Evolutionary conservation across 768 basidiomycete species (phyloP).

Genomic region (Mycena olivaceomarginata): DNA sequence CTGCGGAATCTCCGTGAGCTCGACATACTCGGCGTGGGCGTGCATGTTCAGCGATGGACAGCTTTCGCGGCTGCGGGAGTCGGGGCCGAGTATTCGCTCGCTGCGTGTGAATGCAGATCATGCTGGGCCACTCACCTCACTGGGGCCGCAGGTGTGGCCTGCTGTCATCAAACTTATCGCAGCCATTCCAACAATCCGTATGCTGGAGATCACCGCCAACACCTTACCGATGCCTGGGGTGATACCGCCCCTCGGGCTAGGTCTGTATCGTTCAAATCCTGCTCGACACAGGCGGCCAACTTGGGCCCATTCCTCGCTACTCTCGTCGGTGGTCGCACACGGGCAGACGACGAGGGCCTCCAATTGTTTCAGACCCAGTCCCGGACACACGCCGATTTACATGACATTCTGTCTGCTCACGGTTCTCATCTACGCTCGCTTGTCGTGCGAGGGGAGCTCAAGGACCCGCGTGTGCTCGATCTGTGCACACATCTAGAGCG

Average conservation of each 20-base stretch:
- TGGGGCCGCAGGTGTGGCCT: background rate
- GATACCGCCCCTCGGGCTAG: background rate
- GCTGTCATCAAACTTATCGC: background rate
- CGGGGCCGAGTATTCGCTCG: background rate
- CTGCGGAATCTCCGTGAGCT: conserved; percentile 10
- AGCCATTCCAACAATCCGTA: background rate
- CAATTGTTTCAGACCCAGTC: background rate
- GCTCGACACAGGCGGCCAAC: background rate
- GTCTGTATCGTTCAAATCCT: background rate
- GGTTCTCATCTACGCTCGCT: background rate
- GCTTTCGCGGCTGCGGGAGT: background rate
- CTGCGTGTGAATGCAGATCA: background rate
- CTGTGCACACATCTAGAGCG: conserved; percentile 10
- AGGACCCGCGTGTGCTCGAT: background rate
- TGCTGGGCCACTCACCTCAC: background rate
- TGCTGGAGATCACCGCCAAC: conserved; percentile 16
- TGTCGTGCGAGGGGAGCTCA: background rate
- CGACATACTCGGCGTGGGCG: background rate
- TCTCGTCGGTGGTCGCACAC: background rate
- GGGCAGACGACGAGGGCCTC: background rate
- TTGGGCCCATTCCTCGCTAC: background rate
- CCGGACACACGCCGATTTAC: background rate
- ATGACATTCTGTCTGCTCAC: background rate
- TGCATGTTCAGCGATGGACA: background rate
- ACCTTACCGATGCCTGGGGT: background rate